Evolutionary conservation across 2,329 filamentous ascomycete genomes (phyloP), one percentile per base, ranked within the genome.

Genomic region (Aureobasidium sp.): DNA sequence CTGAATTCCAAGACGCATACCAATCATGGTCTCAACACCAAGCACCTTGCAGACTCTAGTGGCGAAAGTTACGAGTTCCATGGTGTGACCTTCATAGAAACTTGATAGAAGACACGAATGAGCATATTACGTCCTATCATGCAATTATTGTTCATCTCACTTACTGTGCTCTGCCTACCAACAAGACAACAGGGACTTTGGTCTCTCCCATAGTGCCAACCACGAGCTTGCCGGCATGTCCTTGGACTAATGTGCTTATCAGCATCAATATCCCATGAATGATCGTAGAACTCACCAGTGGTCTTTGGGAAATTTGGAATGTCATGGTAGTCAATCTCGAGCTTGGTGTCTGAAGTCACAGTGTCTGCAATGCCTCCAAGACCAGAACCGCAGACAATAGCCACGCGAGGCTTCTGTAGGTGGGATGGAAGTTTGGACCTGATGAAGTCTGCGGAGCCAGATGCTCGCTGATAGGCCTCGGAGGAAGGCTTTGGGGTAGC

Each of bases 81-180:
- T 85, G 2, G 80, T 79, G 69, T 88, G 82, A 37, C 85, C 85
- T 73, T 88, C 85, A 69, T 87, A 88, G 74, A 85, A 87, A 72
- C 85, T 86, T 63, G 52, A 62, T 52, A 59, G 44, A 61, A 63
- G 59, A 52, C 59, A 35, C 15, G 44, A 67, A 63, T 62, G 59
- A 67, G 60, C 59, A 44, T 63, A 42, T 59, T 39, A 61, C 8
- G 3, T 11, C 47, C 53, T 14, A 42, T 17, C 22, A 39, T 11
- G 4, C 19, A 58, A 31, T 24, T 19, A 47, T 14, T n/a, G 12
- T 24, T 31, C 5, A 17, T 1, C 19, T 65, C 62, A 78, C 82
- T 78, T 65, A 86, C 84, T 87, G 85, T 67, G 81, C 81, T 69
- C 85, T 78, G 65, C 85, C 85, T 64, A 86, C 83, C 73, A 88